Percentiles rank a stretch among this genome's conserved stretches.
Conservation (phyloP, 495 filamentous ascomycete genomes). For the Neurospora sp. region DNA sequence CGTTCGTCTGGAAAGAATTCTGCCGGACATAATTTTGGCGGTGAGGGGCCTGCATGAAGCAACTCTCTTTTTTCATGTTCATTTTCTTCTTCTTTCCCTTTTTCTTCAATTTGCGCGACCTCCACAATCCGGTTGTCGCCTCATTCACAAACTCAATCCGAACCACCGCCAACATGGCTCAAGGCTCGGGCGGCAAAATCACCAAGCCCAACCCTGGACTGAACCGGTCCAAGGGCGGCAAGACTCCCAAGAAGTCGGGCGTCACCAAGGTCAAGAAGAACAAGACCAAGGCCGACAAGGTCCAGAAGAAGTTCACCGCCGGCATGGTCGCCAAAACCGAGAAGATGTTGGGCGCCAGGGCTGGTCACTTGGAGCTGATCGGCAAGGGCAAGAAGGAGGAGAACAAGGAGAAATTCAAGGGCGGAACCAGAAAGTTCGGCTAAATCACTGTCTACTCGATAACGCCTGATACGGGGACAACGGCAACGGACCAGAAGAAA, state of each 20-base stretch:
- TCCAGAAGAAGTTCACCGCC: slow-evolving; percentile 30
- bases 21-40: background rate
- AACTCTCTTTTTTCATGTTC: background rate
- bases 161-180: slow-evolving; percentile 26
- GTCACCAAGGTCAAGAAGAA: slow-evolving; percentile 27
- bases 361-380: slow-evolving; percentile 39
- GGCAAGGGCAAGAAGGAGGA: slow-evolving; percentile 34
- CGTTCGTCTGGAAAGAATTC: background rate
- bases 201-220: slow-evolving; percentile 16
- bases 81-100: background rate
- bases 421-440: slow-evolving; percentile 39
- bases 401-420: slow-evolving; percentile 24
- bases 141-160: background rate
- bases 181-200: slow-evolving; percentile 33
- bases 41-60: background rate
- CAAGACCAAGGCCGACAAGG: slow-evolving; percentile 32
- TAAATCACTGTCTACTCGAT: slow-evolving; percentile 10
- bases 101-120: background rate
- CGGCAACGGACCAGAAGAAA: background rate
- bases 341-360: slow-evolving; percentile 35
- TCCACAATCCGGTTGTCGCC: background rate
- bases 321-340: slow-evolving; percentile 37
- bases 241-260: slow-evolving; percentile 22
- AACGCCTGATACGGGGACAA: background rate
- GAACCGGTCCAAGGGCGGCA: slow-evolving; percentile 16